Base-by-base conservation (phyloP, 2,329 filamentous ascomycete genomes). In the Didymella segeticola region DNA sequence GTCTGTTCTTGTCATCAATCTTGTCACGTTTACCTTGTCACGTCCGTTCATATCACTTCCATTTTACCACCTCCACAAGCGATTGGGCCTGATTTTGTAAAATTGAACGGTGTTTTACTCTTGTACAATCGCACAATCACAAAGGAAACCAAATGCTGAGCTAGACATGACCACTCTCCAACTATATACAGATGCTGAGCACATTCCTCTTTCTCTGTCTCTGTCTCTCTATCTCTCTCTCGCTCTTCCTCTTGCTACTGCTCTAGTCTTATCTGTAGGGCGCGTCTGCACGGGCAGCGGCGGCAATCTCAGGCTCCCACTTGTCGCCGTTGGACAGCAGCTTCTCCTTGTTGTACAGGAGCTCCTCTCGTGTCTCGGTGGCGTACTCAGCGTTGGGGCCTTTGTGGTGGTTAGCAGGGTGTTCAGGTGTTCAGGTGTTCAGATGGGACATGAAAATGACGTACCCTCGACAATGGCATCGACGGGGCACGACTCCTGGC, bases 331-430 rank as follows among this genome's bases (percentile, higher is more conserved):
- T 96, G 64, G 90, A 80, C 61, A 96, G 78, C 62, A 96, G 80
- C 80, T 96, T 96, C 82, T 96, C 89, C 85, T 98, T 98, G 82
- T 98, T 98, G 83, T 98, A 98, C 69, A 98, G 79, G 69, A 98
- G 80, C 82, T 98, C 93, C 79, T 99, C 93, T 74, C 93, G 87
- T 60, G 86, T 89, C 78, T 90, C 88, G 3, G 86, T 90, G 36
- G 88, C 87, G 66, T 90, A 90, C 76, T 90, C 88, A 43, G 87
- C 87, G 67, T 90, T 90, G 47, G 88, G 86, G 26, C 84, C 82
- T 85, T 56, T 20, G 27, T 0, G 5, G 10, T 20, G 11, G 31
- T 74, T 59, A 73, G 61, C 39, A 34, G 5, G 5, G 25, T 9
- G 10, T 12, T n/a, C 19, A 7, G n/a, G n/a, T n/a, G 5, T 10